Conservation (phyloP, 257 asterid species). For the Solanum chmielewskii region DNA sequence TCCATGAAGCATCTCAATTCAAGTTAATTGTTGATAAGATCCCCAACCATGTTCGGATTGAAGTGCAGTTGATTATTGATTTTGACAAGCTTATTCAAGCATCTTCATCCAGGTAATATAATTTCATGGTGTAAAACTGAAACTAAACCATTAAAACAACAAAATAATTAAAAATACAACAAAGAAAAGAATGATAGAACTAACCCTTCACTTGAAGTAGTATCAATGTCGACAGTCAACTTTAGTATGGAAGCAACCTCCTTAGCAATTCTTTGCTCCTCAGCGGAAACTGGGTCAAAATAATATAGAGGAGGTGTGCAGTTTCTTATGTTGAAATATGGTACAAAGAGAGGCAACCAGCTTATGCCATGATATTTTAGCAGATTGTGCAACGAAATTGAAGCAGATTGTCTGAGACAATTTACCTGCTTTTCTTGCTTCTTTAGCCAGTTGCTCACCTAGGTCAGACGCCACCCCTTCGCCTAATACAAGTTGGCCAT, state of each 20-base stretch:
- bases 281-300: slow-evolving; percentile 61
- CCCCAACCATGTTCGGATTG: background rate
- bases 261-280: slow-evolving; percentile 76
- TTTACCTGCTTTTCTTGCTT: slow-evolving; percentile 80
- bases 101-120: background rate
- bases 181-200: background rate
- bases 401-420: background rate
- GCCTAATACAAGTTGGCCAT: slow-evolving; percentile 78
- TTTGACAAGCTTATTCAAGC: background rate
- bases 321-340: background rate
- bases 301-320: background rate
- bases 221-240: slow-evolving; percentile 68
- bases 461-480: slow-evolving; percentile 66
- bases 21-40: background rate
- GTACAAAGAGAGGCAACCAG: background rate
- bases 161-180: background rate
- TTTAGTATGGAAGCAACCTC: slow-evolving; percentile 88
- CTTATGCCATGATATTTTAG: background rate
- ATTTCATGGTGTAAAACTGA: background rate
- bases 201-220: slow-evolving; percentile 71
- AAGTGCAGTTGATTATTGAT: background rate
- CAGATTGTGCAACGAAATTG: background rate
- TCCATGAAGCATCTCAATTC: background rate
- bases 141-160: background rate
- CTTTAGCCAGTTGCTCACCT: slow-evolving; percentile 78